Evolutionary conservation across 169 alveolate species (phyloP).

Genomic region (Plasmodium adleri): DNA sequence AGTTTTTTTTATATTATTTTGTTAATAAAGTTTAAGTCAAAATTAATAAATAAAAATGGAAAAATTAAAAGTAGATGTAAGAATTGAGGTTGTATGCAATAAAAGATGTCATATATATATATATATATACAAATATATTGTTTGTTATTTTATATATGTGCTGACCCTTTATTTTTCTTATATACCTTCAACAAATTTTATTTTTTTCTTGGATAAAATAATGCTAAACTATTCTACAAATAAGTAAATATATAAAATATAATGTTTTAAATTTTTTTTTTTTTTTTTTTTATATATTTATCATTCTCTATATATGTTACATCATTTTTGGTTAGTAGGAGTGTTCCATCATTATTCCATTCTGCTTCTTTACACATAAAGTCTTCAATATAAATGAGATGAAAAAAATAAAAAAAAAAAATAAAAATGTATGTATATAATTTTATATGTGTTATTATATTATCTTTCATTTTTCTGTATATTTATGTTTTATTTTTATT

Average conservation of each 20-base stretch:
- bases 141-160: too few relatives aligned
- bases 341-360: slow-evolving; percentile 35
- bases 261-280: not conserved
- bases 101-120: too few relatives aligned
- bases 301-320: not conserved
- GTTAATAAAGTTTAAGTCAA: too few relatives aligned
- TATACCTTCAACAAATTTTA: not conserved
- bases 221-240: not conserved
- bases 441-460: not conserved
- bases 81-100: too few relatives aligned
- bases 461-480: too few relatives aligned
- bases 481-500: not conserved
- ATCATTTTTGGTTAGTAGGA: slow-evolving; percentile 28
- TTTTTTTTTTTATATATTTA: not conserved
- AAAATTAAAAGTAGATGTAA: too few relatives aligned
- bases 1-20: too few relatives aligned
- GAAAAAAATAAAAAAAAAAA: not conserved
- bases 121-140: too few relatives aligned
- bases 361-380: slow-evolving; percentile 23
- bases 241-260: not conserved
- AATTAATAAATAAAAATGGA: too few relatives aligned
- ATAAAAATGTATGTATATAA: not conserved
- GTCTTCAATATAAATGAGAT: not conserved
- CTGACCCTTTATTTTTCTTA: too few relatives aligned
- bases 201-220: not conserved